phyloP scores from a whole-genome alignment of 352 stramenopile species.

The Pythium oligandrum region DNA sequence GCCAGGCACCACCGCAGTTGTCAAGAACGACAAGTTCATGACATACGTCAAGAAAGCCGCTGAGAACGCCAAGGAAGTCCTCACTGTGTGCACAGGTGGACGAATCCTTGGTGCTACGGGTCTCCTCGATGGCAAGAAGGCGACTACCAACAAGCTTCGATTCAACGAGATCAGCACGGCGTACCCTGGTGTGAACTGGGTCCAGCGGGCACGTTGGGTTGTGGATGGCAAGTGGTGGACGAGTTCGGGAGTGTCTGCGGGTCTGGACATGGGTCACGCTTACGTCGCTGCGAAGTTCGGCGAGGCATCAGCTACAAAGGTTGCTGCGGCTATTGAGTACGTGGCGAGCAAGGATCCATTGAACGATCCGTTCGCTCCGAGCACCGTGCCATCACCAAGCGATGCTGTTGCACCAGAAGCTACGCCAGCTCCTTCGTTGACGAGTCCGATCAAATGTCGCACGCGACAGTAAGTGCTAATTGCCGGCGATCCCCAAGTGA shows the following conservation, averaged over 20 bases:
- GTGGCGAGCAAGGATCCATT: slow-evolving; percentile 25
- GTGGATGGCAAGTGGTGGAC: slow-evolving; percentile 53
- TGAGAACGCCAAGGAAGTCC: slow-evolving; percentile 26
- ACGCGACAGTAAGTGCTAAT: too few species aligned
- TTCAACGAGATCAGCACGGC: slow-evolving; percentile 28
- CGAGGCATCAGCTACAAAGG: slow-evolving; percentile 17
- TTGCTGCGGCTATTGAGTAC: slow-evolving; percentile 40
- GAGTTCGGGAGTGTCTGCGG: slow-evolving; percentile 51
- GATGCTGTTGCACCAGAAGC: too few species aligned
- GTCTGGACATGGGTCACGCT: slow-evolving; percentile 57
- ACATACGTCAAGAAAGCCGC: slow-evolving; percentile 28
- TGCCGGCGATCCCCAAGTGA: too few species aligned
- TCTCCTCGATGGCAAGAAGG: slow-evolving; percentile 32
- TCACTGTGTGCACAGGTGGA: slow-evolving; percentile 58
- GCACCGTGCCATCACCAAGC: too few species aligned
- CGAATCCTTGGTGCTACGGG: slow-evolving; percentile 37
- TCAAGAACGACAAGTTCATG: slow-evolving; percentile 36
- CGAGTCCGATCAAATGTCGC: too few species aligned
- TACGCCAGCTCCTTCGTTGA: too few species aligned
- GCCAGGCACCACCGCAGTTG: slow-evolving; percentile 21
- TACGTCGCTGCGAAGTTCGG: slow-evolving; percentile 31
- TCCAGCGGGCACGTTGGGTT: slow-evolving; percentile 53
- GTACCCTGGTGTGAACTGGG: slow-evolving; percentile 42
- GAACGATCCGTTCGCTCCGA: slow-evolving; percentile 38
- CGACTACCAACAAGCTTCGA: slow-evolving; percentile 61